Base-by-base conservation (phyloP, 352 stramenopile species). In the Globisporangium yorkense region DNA sequence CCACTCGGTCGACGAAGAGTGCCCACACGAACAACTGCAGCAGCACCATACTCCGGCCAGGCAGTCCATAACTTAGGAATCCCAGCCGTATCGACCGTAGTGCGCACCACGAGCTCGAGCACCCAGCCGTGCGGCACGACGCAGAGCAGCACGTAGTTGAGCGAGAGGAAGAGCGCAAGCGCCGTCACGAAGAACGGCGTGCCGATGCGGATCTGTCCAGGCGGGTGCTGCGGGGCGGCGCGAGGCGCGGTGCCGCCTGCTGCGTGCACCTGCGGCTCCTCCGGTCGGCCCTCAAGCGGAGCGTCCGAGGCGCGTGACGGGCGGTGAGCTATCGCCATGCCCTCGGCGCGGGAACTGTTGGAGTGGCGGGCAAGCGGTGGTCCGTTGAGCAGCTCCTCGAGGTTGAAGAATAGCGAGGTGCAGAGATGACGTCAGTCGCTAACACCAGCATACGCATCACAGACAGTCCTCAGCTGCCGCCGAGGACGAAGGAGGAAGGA, bases 21-120 rank as follows among this genome's bases (percentile, higher is more conserved):
- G 61, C 63, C 68, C 70, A 82, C 9, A 68, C 37, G 8, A 74
- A 0, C 7, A 75, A 59, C 73, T 82, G 49, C 43, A 21, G 15
- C 41, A 46, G 15, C 41, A 46, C 2, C 24, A 27, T 27, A 27
- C 24, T 27, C 24, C 24, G 1, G 24, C 2, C 24, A 27, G 24
- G 24, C 24, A 27, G 24, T 27, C 24, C 24, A 27, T 27, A 2
- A 27, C 24, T 27, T 27, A 27, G 24, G 24, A 27, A 27, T 27
- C 24, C 24, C 24, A 27, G 1, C 1, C 24, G 24, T 27, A 27
- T 27, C 24, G 24, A 27, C 24, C 1, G 24, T 2, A 27, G 24
- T 15, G 27, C 58, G 24, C 41, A 75, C 70, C 12, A 40, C 55
- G 2, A 67, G 47, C 37, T 70, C 62, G 20, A 75, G 0, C 13